Evolutionary conservation across 2,329 filamentous ascomycete genomes (phyloP), one percentile per base, ranked within the genome.

Genomic region (Diplodia mutila): DNA sequence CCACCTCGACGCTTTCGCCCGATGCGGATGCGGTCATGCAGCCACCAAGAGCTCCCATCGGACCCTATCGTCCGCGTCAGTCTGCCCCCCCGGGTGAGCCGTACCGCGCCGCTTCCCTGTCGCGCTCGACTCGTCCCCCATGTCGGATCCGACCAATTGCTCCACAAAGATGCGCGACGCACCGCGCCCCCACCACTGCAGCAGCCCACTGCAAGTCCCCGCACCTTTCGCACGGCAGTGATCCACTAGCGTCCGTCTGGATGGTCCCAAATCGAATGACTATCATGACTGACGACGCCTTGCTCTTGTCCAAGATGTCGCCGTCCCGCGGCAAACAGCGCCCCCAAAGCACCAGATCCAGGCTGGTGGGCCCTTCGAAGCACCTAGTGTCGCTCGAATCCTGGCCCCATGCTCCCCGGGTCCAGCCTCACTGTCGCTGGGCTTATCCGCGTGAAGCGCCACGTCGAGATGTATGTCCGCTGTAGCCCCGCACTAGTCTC

Each of bases 381-480:
- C 18, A 29, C 27, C 42, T 51, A 61, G 27, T 16, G 42, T 37
- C 42, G 27, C 42, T 16, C 12, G 4, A 16, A 23, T n/a, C 39
- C 11, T 29, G 18, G 37, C 37, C 57, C 18, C 16, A 42, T 25
- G n/a, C 57, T 7, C 7, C 54, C 37, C 37, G 21, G 29, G 9
- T 11, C 34, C 18, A 32, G 42, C 42, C 46, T 51, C 46, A 12
- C n/a, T 25, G 46, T n/a, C 46, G 32, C 5, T 29, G 27, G 59
- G 42, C 29, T 16, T 46, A 54, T 65, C 61, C 61, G 61, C 61
- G 61, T 65, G 61, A 53, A 65, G 61, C 61, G 61, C 48, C 61
- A 65, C 34, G 48, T 34, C 52, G 59, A 32, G 53, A 7, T 39
- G 53, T 23, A 55, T 29, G 16, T 11, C 42, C 42, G 42, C 4